A percentile compares a stretch with the other conserved stretches of the same genome.
Evolutionary conservation across 768 basidiomycete species (phyloP).

Genomic region (button mushroom (Agaricus bisporus)): DNA sequence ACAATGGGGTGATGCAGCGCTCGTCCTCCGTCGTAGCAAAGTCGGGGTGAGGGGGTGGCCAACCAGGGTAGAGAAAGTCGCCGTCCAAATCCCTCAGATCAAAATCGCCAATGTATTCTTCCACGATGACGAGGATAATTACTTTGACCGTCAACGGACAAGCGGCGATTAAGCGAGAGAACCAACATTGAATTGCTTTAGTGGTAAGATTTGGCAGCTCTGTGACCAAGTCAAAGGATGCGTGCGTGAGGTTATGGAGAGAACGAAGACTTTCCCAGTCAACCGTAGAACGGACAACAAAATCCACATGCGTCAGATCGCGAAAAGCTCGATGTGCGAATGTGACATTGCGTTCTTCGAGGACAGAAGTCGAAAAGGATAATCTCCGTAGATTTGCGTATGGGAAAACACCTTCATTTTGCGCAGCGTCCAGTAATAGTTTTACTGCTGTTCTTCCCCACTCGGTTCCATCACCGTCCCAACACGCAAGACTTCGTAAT

Average conservation of each 20-base stretch:
- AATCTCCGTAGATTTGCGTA: conserved; percentile 1
- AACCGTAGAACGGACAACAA: background rate
- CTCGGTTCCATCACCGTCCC: background rate
- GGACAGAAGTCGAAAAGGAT: conserved; percentile 6
- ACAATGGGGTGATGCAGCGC: background rate
- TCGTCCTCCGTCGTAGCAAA: background rate
- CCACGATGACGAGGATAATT: background rate
- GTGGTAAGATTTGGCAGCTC: background rate
- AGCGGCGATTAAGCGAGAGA: background rate
- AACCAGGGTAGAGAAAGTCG: conserved; percentile 1
- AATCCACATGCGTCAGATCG: conserved; percentile 6
- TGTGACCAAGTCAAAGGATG: conserved; percentile 6
- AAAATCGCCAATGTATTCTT: conserved; percentile 1
- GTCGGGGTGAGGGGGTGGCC: conserved; percentile 1
- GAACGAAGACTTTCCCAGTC: conserved; percentile 5
- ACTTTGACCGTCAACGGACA: conserved; percentile 1
- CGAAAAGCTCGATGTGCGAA: conserved; percentile 7
- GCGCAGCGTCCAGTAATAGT: background rate
- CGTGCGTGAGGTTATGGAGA: conserved; percentile 1
- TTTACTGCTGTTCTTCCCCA: conserved; percentile 1
- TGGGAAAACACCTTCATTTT: background rate
- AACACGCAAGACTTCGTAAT: conserved; percentile 6
- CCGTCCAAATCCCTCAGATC: conserved; percentile 5
- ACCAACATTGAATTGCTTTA: background rate
- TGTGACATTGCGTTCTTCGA: background rate